Conservation (phyloP, 208 protist species). For the Trypanosoma mega region DNA sequence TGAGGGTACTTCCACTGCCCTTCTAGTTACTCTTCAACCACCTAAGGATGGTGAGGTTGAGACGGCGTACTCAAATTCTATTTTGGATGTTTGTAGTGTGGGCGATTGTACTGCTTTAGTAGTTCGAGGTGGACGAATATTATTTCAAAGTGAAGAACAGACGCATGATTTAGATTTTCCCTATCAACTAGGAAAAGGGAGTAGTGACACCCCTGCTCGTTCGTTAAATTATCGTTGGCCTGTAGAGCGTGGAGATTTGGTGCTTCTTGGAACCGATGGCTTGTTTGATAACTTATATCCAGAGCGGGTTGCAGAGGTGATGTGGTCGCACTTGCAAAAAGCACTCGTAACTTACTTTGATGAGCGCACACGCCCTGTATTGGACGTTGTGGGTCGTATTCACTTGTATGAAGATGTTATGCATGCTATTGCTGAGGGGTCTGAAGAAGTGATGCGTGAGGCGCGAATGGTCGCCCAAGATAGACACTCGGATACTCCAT, state of each 20-base stretch:
- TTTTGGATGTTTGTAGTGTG: slow-evolving; percentile 58
- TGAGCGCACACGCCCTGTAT: slow-evolving; percentile 22
- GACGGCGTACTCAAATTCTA: slow-evolving; percentile 21
- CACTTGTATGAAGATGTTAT: slow-evolving; percentile 40
- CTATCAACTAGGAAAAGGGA: slow-evolving; percentile 65
- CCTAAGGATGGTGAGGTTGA: slow-evolving; percentile 21
- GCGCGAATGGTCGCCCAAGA: slow-evolving; percentile 41
- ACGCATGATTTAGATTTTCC: slow-evolving; percentile 65
- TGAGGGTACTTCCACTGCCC: slow-evolving; percentile 60
- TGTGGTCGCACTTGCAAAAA: slow-evolving; percentile 39
- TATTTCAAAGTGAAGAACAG: slow-evolving; percentile 56
- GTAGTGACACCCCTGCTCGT: slow-evolving; percentile 47
- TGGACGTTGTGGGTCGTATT: not conserved
- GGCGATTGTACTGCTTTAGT: slow-evolving; percentile 67
- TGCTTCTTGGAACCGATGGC: slow-evolving; percentile 71
- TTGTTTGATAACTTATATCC: slow-evolving; percentile 77
- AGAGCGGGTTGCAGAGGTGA: slow-evolving; percentile 27
- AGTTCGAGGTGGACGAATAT: slow-evolving; percentile 43
- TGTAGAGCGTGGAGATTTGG: slow-evolving; percentile 50
- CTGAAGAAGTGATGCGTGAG: slow-evolving; percentile 35
- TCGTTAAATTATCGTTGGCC: slow-evolving; percentile 39
- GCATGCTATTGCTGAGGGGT: slow-evolving; percentile 33
- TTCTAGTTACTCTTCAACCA: slow-evolving; percentile 65
- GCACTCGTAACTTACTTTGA: slow-evolving; percentile 34
- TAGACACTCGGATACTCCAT: slow-evolving; percentile 53